Conservation (phyloP, 805 yeast genomes). For the Zygotorulaspora danielsina region DNA sequence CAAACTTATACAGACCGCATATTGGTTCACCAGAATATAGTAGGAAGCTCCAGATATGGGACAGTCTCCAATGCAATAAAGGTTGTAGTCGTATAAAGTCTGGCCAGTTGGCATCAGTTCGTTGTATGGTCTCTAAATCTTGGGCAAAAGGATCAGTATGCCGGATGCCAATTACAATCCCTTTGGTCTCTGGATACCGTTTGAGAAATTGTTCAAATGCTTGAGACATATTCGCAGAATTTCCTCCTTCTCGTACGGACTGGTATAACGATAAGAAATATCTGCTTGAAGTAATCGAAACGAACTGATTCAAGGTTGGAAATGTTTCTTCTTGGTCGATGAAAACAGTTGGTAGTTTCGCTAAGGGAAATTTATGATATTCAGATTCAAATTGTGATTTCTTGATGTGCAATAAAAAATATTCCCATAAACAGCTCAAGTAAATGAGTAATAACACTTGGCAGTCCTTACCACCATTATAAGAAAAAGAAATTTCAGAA, state of each 20-base stretch:
- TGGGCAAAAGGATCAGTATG: slow-evolving; percentile 82
- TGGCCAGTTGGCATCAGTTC: slow-evolving; percentile 92
- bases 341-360: slow-evolving; percentile 50
- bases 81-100: slow-evolving; percentile 80
- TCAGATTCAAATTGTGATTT: slow-evolving; percentile 26
- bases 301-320: slow-evolving; percentile 63
- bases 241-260: slow-evolving; percentile 27
- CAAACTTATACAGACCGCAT: slow-evolving; percentile 72
- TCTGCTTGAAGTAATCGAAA: slow-evolving; percentile 46
- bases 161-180: slow-evolving; percentile 84
- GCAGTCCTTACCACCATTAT: slow-evolving; percentile 97
- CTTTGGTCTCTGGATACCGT: slow-evolving; percentile 50
- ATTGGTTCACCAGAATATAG: slow-evolving; percentile 55
- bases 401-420: slow-evolving; percentile 15
- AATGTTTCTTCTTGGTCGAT: slow-evolving; percentile 74
- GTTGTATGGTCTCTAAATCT: slow-evolving; percentile 53
- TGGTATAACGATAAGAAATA: slow-evolving; percentile 52
- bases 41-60: slow-evolving; percentile 82
- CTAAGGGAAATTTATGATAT: slow-evolving; percentile 25
- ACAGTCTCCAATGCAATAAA: slow-evolving; percentile 79
- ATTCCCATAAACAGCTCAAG: slow-evolving; percentile 49
- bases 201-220: slow-evolving; percentile 67
- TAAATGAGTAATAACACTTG: slow-evolving; percentile 78
- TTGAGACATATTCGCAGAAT: slow-evolving; percentile 45
- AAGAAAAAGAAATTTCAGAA: slow-evolving; percentile 69